Evolutionary conservation across 371 early-diverging fungal genomes (phyloP).

Genomic region (Mortierella sp.): DNA sequence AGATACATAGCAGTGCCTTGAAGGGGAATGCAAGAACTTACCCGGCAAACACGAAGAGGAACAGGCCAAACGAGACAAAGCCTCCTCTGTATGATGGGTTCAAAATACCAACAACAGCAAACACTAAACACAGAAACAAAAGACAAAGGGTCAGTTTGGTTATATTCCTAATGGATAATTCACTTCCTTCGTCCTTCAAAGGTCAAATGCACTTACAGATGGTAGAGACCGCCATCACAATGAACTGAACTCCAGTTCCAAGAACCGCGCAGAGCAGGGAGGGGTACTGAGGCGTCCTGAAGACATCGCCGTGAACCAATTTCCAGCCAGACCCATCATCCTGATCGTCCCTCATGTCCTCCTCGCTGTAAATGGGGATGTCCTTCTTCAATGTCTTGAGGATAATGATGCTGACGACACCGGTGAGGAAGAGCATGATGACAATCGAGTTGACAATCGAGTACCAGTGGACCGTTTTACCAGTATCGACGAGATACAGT

Average conservation of each 20-base stretch:
- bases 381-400: conserved; percentile 91
- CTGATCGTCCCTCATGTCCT: conserved; percentile 85
- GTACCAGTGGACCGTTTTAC: conserved; percentile 68
- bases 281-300: conserved; percentile 75
- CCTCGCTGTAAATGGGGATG: conserved; percentile 83
- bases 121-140: conserved; percentile 57
- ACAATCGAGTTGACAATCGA: conserved; percentile 84
- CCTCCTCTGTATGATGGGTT: conserved; percentile 88
- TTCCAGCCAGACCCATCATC: conserved; percentile 96
- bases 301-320: conserved; percentile 93
- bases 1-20: not conserved
- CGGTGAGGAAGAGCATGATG: conserved; percentile 83
- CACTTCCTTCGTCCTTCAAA: not conserved
- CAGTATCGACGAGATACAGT: conserved; percentile 61
- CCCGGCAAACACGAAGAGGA: conserved; percentile 80
- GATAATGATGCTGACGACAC: conserved; percentile 90
- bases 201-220: conserved; percentile 55
- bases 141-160: not conserved
- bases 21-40: conserved; percentile 32
- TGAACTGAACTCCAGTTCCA: conserved; percentile 86
- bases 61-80: conserved; percentile 76
- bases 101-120: conserved; percentile 84
- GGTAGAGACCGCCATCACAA: conserved; percentile 73
- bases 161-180: not conserved
- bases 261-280: conserved; percentile 79